Evolutionary conservation across 2,329 filamentous ascomycete species (phyloP).

Genomic region (Paracamarosporium sp.): DNA sequence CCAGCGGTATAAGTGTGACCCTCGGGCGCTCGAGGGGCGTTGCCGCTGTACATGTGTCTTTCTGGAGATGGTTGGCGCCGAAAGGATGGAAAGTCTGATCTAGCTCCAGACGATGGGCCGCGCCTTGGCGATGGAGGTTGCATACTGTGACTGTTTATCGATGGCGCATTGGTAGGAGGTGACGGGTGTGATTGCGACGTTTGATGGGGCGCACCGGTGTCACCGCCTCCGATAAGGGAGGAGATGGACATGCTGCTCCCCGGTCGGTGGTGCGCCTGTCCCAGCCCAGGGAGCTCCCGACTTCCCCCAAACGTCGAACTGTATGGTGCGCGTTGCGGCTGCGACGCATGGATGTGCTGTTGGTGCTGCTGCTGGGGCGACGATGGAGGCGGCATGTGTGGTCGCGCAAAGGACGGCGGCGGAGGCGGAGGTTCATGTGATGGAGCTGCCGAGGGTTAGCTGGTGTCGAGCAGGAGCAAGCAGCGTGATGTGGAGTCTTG

Average conservation of each 20-base stretch:
- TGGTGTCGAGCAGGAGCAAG: constrained; percentile 6
- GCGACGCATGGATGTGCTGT: constrained; percentile 41
- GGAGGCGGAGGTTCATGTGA: constrained; percentile 48
- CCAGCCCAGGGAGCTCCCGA: constrained; percentile 63
- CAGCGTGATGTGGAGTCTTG: constrained; percentile 27
- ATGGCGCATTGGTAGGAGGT: constrained; percentile 48
- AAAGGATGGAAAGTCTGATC: constrained; percentile 44
- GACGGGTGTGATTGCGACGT: constrained; percentile 56
- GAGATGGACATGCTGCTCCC: constrained; percentile 76
- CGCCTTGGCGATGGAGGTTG: constrained; percentile 56
- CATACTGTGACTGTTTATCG: constrained; percentile 50
- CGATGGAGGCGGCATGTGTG: constrained; percentile 59
- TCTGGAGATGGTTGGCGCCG: constrained; percentile 48
- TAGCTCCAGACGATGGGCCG: constrained; percentile 33
- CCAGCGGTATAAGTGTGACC: constrained; percentile 32
- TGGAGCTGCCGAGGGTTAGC: constrained; percentile 40
- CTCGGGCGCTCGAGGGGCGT: constrained; percentile 34
- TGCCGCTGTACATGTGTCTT: constrained; percentile 35
- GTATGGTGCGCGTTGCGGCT: constrained; percentile 54
- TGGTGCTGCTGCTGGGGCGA: constrained; percentile 52
- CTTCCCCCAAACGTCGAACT: constrained; percentile 52
- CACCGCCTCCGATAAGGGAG: constrained; percentile 69
- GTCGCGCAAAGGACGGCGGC: constrained; percentile 50
- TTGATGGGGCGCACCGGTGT: constrained; percentile 49
- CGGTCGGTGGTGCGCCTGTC: constrained; percentile 61